Evolutionary conservation across 345 rosid species (phyloP).

Genomic region (Bretschneidera sinensis): DNA sequence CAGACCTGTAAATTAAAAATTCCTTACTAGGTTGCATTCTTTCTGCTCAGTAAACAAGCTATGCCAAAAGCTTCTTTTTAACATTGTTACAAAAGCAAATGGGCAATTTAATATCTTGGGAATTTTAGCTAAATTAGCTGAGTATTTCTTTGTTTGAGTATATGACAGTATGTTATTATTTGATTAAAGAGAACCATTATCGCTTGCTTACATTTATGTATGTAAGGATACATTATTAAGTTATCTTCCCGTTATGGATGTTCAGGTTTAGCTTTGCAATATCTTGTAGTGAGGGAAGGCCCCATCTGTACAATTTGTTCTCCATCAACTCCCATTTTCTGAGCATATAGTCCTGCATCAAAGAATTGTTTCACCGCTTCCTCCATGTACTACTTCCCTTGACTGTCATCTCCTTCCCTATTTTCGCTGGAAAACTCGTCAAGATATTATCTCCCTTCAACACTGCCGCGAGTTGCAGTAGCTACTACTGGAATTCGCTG

Average conservation of each 20-base stretch:
- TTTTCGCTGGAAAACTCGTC: slow-evolving; percentile 39
- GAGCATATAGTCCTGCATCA: slow-evolving; percentile 54
- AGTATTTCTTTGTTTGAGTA: too few species aligned
- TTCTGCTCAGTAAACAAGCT: too few species aligned
- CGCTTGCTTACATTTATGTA: too few species aligned
- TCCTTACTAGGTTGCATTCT: neutral
- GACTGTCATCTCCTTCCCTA: slow-evolving; percentile 65
- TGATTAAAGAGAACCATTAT: too few species aligned
- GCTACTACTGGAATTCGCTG: slow-evolving; percentile 79
- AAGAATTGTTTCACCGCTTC: slow-evolving; percentile 71
- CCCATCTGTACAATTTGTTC: slow-evolving; percentile 79
- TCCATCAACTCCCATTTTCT: slow-evolving; percentile 68
- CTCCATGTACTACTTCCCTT: slow-evolving; percentile 80
- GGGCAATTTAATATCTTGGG: too few species aligned
- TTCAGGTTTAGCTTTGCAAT: slow-evolving; percentile 21
- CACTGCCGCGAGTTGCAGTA: slow-evolving; percentile 77
- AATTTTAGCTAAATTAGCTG: too few species aligned
- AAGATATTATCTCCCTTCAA: slow-evolving; percentile 60
- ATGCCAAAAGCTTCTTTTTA: too few species aligned
- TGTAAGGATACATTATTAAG: too few species aligned
- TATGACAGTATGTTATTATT: too few species aligned
- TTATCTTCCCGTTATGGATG: slow-evolving; percentile 12
- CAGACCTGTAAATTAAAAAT: neutral
- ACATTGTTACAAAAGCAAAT: too few species aligned
- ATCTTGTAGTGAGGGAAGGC: slow-evolving; percentile 73